Base-by-base conservation (phyloP, 306 rosid genomes). In the Vigna hirtella region DNA sequence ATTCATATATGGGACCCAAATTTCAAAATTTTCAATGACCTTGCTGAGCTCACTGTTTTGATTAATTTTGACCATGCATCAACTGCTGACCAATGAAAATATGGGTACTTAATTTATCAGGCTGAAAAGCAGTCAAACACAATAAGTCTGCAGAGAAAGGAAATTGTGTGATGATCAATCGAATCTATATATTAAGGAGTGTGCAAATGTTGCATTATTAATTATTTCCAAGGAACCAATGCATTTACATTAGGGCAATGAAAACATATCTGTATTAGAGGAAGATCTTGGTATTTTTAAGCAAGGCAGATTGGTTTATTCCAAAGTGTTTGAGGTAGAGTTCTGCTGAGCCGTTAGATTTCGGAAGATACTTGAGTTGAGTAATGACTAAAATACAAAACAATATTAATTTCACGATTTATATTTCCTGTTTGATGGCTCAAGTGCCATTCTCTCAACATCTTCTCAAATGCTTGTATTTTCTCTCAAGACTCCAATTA, bases 401-500 rank as follows among this genome's bases (percentile, higher is more conserved):
- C 50, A 38, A 36, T 40, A 14, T 72, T 42, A 36, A 14, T 51
- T 13, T 73, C 22, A 73, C 13, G 24, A 36, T 53, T 72, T 72
- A 20, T 72, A 6, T 72, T 22, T 40, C 10, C 24, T 40, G 20
- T 20, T 57, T 74, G 68, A 61, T 40, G 71, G 49, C 72, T 49
- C 12, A 17, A 18, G 52, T 75, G 4, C 24, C 6, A 30, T 61
- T 48, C 15, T 47, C 61, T 75, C 7, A 2, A 63, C n/a, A 13
- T 49, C 9, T 17, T 9, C 34, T 8, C 20, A 45, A n/a, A 48
- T 30, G 36, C 38, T 22, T n/a, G 13, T 30, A 49, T 48, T 75
- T 18, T 20, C 34, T 62, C 50, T 34, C 5, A 22, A 50, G n/a
- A 63, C 9, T 63, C 26, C 45, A 7, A 34, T 49, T 9, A 12